Evolutionary conservation across 768 basidiomycete genomes (phyloP), one percentile per base, ranked within the genome.

Genomic region (Termitomyces sp.): DNA sequence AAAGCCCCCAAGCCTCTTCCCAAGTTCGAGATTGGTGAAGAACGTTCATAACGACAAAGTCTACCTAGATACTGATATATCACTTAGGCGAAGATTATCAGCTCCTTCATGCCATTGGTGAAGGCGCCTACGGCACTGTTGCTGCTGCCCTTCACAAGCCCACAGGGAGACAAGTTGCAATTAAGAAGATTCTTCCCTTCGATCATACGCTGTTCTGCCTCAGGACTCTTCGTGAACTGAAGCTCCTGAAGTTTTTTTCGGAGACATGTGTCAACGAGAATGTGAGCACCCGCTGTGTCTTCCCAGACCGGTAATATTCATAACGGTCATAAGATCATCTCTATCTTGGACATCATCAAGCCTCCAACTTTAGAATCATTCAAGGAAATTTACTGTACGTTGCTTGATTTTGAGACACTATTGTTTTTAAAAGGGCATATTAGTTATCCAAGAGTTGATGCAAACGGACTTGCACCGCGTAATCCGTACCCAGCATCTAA

Each of bases 171-270:
- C 84, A 92, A 69, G 93, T 98, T 16, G 95, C 94, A 44, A 95
- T 96, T 75, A 98, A 96, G 82, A 94, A 92, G 74, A 88, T 97
- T 66, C 84, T 90, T 43, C 94, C 94, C 9, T 96, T 97, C 71
- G 94, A 96, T 66, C 94, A 96, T 69, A 88, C 91, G 33, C 79
- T 96, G 71, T 96, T 94, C 76, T 92, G 90, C 65, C 75, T 96
- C 68, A 81, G 89, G 58, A 98, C 94, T 2, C 76, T 97, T 53
- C 82, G 94, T 59, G 95, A 97, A 74, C 80, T 97, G 70, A 96
- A 97, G 74, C 78, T 97, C 20, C 80, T 90, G 69, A 88, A 87
- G 69, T 90, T 90, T 76, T 89, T 91, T 72, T 88, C 87, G 5
- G 87, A 88, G 63, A 79, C 81, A 46, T 90, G 88, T 65, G 76